These are phyloP conservation scores for Kwoniella newhampshirensis DNA, from an alignment of 768 basidiomycete genomes.

Conservation along the genomic window DNA sequence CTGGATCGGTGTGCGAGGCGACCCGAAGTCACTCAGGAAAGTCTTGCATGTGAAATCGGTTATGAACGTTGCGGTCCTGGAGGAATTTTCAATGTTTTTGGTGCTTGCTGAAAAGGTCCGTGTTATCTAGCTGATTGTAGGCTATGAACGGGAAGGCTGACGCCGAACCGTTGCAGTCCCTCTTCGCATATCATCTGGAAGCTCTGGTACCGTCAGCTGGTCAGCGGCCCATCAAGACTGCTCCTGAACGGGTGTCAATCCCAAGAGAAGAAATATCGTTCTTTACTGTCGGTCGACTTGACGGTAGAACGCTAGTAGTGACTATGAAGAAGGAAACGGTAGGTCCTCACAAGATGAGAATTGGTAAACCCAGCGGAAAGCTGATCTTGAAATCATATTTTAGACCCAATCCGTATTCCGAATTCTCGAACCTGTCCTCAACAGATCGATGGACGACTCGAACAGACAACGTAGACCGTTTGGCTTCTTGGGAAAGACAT, in stretches of 20 bases:
- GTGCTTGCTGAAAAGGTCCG: conserved; percentile 86
- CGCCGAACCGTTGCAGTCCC: conserved; percentile 57
- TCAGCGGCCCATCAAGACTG: conserved; percentile 62
- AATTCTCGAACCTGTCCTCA: conserved; percentile 93
- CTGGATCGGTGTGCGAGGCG: conserved; percentile 89
- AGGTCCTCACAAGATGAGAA: conserved; percentile 29
- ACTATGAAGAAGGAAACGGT: conserved; percentile 95
- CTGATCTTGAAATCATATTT: neutral
- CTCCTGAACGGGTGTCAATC: conserved; percentile 85
- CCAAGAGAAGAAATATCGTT: conserved; percentile 84
- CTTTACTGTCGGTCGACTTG: conserved; percentile 86
- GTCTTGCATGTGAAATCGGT: conserved; percentile 92
- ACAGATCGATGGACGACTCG: conserved; percentile 78
- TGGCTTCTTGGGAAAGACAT: conserved; percentile 63
- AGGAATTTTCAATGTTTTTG: conserved; percentile 94
- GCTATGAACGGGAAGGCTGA: neutral
- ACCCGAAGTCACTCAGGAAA: conserved; percentile 83
- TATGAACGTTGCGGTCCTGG: conserved; percentile 91
- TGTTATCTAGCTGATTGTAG: neutral
- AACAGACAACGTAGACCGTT: conserved; percentile 44
- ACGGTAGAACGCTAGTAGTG: conserved; percentile 82
- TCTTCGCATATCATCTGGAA: conserved; percentile 94
- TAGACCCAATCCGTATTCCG: conserved; percentile 89
- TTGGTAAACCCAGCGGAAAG: neutral
- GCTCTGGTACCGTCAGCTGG: conserved; percentile 87